Conservation (phyloP, 2,329 filamentous ascomycete genomes). For the Plenodomus tracheiphilus region DNA sequence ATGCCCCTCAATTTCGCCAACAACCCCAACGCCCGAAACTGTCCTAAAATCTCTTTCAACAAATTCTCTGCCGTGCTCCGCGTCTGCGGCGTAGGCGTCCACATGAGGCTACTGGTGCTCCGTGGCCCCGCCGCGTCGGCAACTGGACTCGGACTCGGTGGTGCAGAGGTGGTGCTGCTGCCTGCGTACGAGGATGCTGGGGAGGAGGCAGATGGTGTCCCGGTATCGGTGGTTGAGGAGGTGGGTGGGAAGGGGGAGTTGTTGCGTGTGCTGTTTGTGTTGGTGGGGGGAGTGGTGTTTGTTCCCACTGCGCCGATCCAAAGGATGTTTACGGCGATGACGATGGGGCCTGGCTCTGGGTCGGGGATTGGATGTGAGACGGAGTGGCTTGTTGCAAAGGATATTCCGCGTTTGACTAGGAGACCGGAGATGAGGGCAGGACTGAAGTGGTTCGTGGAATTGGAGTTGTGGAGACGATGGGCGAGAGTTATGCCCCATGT, state of each 20-base stretch:
- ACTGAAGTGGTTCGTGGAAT: conserved; percentile 38
- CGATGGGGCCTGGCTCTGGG: conserved; percentile 33
- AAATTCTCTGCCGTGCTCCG: conserved; percentile 58
- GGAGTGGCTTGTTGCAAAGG: conserved; percentile 12
- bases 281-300: background rate
- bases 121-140: conserved; percentile 6
- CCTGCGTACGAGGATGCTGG: conserved; percentile 12
- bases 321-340: conserved; percentile 49
- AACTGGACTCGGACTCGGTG: conserved; percentile 9
- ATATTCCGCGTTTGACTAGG: conserved; percentile 47
- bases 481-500: conserved; percentile 74
- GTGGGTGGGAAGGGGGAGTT: conserved; percentile 33
- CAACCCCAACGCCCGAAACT: conserved; percentile 70
- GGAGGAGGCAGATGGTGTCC: conserved; percentile 2
- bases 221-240: background rate
- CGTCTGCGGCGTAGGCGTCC: conserved; percentile 38
- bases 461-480: conserved; percentile 54
- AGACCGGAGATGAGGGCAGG: conserved; percentile 48
- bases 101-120: conserved; percentile 36
- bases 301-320: conserved; percentile 50
- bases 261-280: conserved; percentile 26
- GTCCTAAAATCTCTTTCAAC: conserved; percentile 69
- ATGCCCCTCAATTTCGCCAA: conserved; percentile 68
- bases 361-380: conserved; percentile 22
- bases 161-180: conserved; percentile 3